Evolutionary conservation across 129 eudicot genomes (phyloP), one percentile per base, ranked within the genome.

Genomic region (Tanacetum coccineum): DNA sequence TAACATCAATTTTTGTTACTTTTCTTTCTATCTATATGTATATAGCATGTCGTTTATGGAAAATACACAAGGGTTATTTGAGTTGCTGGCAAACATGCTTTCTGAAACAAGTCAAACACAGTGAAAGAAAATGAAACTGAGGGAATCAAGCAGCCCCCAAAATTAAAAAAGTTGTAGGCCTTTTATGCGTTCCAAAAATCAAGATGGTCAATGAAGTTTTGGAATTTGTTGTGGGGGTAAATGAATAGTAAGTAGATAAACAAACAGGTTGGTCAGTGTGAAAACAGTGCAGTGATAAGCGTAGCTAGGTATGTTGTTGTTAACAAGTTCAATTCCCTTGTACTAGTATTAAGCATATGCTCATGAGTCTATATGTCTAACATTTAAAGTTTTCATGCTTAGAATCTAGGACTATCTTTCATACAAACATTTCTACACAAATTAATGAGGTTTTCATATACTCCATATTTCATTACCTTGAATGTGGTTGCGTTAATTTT

Each of bases 251-350:
- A 36, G 76, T 74, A 57, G 79, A 74, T 74, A 14, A 74, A 74
- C 74, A 67, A 74, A 66, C 48, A 66, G 67, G 68, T 59, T 49
- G 67, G 79, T 74, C 73, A 66, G 79, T 66, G 68, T 65, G 53
- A 47, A 68, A 54, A 68, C 15, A 68, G 73, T 70, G 58, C 68
- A 49, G 79, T 62, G 68, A 59, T 59, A 74, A 74, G 74, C 53
- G 44, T 74, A 66, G 73, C 73, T 66, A 74, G 79, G 79, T 67
- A 67, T 67, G 79, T 74, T 74, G 73, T 74, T 66, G 73, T 74
- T 66, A 74, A 74, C 73, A 66, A 58, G 26, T 74, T 74, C 51
- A 36, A 8, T 36, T 36, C 60, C 50, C 6, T 63, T 25, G 19
- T 44, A 36, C 6, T 26, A 30, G 19, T 44, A 36, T 36, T 26